A percentile compares a stretch with the other conserved stretches of the same genome.
These are phyloP conservation scores for Lentinula aciculospora DNA, from an alignment of 768 basidiomycete genomes.

Conservation along the genomic window DNA sequence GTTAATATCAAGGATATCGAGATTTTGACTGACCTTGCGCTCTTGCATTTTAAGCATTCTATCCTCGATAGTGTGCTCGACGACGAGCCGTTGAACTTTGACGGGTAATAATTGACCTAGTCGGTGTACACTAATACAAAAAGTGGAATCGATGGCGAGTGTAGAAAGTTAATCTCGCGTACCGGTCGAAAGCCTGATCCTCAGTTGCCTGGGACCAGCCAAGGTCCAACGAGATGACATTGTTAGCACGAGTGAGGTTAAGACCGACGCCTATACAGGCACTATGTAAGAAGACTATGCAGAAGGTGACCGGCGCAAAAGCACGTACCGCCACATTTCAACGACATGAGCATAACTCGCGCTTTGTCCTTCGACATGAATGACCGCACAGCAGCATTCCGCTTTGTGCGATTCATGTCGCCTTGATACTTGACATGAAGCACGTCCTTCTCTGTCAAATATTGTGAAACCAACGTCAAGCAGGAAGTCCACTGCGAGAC, in stretches of 20 bases:
- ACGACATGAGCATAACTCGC: constrained; percentile 54
- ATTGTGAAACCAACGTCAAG: constrained; percentile 57
- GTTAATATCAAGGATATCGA: not conserved
- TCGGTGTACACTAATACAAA: constrained; percentile 33
- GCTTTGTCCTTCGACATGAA: constrained; percentile 61
- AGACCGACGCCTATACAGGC: constrained; percentile 34
- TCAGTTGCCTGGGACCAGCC: constrained; percentile 64
- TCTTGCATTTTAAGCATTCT: constrained; percentile 62
- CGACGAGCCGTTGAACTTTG: constrained; percentile 50
- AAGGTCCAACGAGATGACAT: constrained; percentile 58
- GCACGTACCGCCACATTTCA: constrained; percentile 53
- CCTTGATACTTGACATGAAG: constrained; percentile 62
- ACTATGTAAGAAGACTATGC: not conserved
- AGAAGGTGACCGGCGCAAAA: not conserved
- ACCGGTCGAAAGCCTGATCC: constrained; percentile 52
- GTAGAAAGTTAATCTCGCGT: not conserved
- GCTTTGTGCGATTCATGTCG: constrained; percentile 46
- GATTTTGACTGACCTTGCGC: constrained; percentile 37
- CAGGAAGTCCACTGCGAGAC: constrained; percentile 71
- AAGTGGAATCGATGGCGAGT: not conserved
- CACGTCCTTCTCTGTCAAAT: constrained; percentile 47
- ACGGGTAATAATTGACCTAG: constrained; percentile 51
- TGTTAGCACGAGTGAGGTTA: constrained; percentile 59
- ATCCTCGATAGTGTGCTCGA: constrained; percentile 60
- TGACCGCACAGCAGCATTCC: constrained; percentile 47